phyloP scores from a whole-genome alignment of 2,329 filamentous ascomycete genomes.

The Neodidymelliopsis sp. region DNA sequence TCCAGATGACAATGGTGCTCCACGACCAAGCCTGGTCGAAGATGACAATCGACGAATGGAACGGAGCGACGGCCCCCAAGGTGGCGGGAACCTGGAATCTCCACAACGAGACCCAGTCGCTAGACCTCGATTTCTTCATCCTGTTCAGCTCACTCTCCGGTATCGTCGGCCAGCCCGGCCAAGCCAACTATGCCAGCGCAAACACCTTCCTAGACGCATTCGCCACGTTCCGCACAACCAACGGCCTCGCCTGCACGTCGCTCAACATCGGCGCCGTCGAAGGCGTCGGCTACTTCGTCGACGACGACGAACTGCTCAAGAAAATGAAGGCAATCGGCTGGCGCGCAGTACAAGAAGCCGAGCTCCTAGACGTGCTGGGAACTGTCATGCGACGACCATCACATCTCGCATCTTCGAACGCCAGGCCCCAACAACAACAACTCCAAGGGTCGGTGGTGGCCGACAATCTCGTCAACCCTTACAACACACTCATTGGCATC shows the following conservation, averaged over 20 bases:
- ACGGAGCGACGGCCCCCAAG: conserved; percentile 30
- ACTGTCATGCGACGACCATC: neutral
- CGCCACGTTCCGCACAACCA: conserved; percentile 23
- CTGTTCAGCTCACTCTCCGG: conserved; percentile 27
- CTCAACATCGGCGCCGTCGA: conserved; percentile 17
- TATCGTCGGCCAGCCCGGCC: conserved; percentile 27
- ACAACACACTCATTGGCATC: too few species aligned
- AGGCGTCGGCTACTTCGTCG: conserved; percentile 29
- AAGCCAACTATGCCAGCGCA: conserved; percentile 21
- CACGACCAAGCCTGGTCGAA: conserved; percentile 21
- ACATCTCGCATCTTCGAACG: neutral
- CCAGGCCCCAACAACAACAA: neutral
- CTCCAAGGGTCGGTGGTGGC: neutral
- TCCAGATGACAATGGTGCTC: conserved; percentile 28
- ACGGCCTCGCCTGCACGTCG: conserved; percentile 47
- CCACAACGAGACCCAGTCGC: conserved; percentile 10
- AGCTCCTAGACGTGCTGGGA: neutral
- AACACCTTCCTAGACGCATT: conserved; percentile 52
- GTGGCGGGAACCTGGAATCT: conserved; percentile 46
- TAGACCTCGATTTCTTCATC: conserved; percentile 34
- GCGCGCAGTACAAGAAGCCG: neutral
- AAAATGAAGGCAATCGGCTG: neutral
- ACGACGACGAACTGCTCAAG: neutral
- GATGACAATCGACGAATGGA: conserved; percentile 24
- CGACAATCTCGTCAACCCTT: too few species aligned